Percentiles rank a stretch among this genome's conserved stretches.
phyloP scores from a whole-genome alignment of 2,329 filamentous ascomycete species.

The Colletotrichum sp. region DNA sequence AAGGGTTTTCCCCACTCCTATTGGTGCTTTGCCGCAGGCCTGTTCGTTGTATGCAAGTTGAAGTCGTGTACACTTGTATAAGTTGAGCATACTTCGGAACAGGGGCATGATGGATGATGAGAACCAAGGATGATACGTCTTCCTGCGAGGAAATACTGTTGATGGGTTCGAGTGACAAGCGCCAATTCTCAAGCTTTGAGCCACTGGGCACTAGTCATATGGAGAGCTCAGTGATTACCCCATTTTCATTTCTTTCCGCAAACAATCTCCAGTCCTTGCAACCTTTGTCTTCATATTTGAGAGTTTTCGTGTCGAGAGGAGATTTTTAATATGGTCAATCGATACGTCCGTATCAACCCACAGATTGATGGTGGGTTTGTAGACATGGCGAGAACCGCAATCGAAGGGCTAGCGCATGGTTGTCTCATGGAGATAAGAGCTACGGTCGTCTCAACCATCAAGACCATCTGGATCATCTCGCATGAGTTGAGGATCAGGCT shows the following conservation, averaged over 20 bases:
- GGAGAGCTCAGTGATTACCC: background rate
- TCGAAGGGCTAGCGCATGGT: no score
- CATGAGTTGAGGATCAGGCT: background rate
- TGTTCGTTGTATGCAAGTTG: background rate
- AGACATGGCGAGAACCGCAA: background rate
- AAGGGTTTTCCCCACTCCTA: background rate
- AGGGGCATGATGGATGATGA: background rate
- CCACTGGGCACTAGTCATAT: no score
- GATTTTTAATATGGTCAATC: accelerated
- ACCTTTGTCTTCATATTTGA: no score
- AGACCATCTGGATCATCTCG: accelerated
- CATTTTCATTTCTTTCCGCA: background rate
- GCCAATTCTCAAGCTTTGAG: no score
- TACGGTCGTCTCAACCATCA: background rate
- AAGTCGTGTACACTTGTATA: accelerated
- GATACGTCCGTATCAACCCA: no score
- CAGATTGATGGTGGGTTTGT: accelerated
- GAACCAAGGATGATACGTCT: accelerated
- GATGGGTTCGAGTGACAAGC: background rate
- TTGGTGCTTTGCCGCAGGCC: background rate
- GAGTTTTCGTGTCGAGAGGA: accelerated
- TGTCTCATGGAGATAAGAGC: background rate
- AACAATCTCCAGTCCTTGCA: no score
- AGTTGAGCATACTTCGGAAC: background rate
- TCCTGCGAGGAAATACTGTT: accelerated